Conservation (phyloP, 495 filamentous ascomycete genomes). For the Aspergillus indologenus region DNA sequence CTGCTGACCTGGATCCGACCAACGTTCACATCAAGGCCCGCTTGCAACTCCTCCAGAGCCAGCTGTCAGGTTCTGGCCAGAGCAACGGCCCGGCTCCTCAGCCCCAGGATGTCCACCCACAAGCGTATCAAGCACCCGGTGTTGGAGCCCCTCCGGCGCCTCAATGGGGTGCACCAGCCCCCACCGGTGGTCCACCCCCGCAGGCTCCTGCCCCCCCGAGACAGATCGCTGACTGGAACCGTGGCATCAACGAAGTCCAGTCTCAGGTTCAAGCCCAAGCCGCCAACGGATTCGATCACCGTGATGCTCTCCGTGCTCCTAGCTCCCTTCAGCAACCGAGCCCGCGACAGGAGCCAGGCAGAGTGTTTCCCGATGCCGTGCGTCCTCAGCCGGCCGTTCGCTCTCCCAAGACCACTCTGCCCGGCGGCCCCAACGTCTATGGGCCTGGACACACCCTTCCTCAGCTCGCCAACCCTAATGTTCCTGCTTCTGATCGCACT, state of each 20-base stretch:
- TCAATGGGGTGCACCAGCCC: conserved; percentile 75
- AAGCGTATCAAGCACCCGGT: conserved; percentile 74
- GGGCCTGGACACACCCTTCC: conserved; percentile 58
- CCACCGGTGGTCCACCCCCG: conserved; percentile 58
- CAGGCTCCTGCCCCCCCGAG: conserved; percentile 62
- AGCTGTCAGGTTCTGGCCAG: conserved; percentile 67
- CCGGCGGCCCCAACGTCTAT: conserved; percentile 59
- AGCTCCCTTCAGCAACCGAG: conserved; percentile 65
- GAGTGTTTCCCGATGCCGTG: conserved; percentile 70
- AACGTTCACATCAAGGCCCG: conserved; percentile 97
- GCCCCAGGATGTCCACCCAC: conserved; percentile 82
- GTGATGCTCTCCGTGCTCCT: conserved; percentile 64
- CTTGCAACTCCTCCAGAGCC: conserved; percentile 78
- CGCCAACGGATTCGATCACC: conserved; percentile 73
- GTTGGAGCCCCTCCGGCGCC: conserved; percentile 72
- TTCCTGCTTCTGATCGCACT: conserved; percentile 47
- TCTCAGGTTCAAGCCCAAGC: conserved; percentile 65
- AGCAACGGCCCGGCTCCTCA: conserved; percentile 66
- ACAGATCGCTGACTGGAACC: conserved; percentile 66
- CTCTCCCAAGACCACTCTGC: conserved; percentile 58
- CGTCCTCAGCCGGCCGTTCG: conserved; percentile 59
- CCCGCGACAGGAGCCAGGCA: conserved; percentile 65
- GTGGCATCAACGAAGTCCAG: conserved; percentile 70
- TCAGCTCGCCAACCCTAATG: conserved; percentile 56
- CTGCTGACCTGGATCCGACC: conserved; percentile 86